These are phyloP conservation scores for Cladorrhinum sp. DNA, from an alignment of 2,329 filamentous ascomycete species.

Conservation along the genomic window DNA sequence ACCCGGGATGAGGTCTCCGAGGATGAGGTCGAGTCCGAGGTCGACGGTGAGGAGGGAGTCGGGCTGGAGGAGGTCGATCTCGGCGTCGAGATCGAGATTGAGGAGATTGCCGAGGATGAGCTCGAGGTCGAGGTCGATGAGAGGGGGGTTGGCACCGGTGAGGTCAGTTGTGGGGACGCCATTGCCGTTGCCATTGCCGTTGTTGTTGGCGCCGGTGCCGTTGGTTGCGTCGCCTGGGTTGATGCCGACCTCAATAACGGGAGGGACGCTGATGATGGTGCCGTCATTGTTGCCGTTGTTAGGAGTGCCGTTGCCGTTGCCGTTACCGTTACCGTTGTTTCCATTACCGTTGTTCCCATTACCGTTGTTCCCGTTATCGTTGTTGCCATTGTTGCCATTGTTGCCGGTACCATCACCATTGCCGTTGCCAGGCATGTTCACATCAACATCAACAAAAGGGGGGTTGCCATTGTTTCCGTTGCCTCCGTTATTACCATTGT, in stretches of 20 bases:
- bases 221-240: neutral
- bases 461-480: neutral
- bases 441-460: neutral
- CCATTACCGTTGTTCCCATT: neutral
- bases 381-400: neutral
- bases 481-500: too few relatives aligned
- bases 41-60: slow-evolving; percentile 16
- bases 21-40: slow-evolving; percentile 12
- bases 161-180: neutral
- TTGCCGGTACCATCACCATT: too few relatives aligned
- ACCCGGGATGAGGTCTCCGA: neutral
- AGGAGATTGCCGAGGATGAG: neutral
- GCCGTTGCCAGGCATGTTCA: neutral
- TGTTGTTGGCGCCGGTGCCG: neutral
- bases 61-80: neutral
- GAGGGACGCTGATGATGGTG: neutral
- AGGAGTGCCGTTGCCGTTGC: neutral
- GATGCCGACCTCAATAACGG: neutral
- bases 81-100: neutral
- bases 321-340: neutral
- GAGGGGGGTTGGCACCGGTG: neutral
- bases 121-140: neutral
- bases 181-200: neutral
- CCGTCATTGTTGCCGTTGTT: neutral
- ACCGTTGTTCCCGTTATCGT: neutral